A percentile compares a stretch with the other conserved stretches of the same genome.
phyloP scores from a whole-genome alignment of 306 rosid genomes.

The Ormosia semicastrata region DNA sequence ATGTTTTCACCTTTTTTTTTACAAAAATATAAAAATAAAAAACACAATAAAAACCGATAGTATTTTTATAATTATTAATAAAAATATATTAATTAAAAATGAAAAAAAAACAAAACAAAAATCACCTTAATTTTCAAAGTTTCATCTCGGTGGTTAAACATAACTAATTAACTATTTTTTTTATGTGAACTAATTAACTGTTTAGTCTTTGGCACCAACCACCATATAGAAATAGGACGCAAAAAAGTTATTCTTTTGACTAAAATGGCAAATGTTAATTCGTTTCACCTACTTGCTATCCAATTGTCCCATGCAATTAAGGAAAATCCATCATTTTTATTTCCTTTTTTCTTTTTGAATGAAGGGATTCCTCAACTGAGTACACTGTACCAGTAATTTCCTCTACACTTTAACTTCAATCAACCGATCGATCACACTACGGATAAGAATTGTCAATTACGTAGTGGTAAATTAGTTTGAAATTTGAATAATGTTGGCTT shows the following conservation, averaged over 20 bases:
- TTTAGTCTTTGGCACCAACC: background rate
- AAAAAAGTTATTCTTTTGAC: background rate
- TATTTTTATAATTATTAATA: no score
- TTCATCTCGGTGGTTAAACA: background rate
- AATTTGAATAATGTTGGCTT: background rate
- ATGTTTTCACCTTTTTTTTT: no score
- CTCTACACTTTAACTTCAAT: background rate
- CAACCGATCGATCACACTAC: background rate
- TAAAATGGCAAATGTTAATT: conserved; percentile 8
- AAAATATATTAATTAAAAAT: no score
- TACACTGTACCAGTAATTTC: background rate
- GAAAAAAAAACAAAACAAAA: no score
- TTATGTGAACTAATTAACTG: no score
- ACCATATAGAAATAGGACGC: background rate
- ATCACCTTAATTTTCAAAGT: background rate
- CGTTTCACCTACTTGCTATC: conserved; percentile 3
- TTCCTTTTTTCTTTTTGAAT: background rate
- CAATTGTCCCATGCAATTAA: conserved; percentile 16
- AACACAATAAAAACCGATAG: no score
- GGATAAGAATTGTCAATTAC: background rate
- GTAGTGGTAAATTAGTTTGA: background rate
- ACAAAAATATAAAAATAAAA: no score
- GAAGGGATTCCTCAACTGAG: background rate
- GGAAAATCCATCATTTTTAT: conserved; percentile 14
- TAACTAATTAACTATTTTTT: background rate